These are phyloP conservation scores for Pythium folliculosum DNA, from an alignment of 352 stramenopile species.

Conservation along the genomic window DNA sequence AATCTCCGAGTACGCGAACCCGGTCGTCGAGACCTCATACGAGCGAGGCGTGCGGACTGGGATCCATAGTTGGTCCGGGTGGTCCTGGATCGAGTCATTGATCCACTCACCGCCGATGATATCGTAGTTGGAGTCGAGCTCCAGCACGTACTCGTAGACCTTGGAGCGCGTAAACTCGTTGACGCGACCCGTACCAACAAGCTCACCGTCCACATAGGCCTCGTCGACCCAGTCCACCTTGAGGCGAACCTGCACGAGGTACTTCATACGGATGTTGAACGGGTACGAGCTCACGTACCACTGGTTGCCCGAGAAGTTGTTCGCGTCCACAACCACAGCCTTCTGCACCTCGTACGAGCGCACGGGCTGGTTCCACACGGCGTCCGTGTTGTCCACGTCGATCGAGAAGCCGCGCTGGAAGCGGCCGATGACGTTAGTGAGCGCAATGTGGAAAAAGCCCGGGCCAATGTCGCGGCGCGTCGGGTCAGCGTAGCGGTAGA, in stretches of 20 bases:
- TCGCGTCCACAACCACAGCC: neutral
- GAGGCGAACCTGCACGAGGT: neutral
- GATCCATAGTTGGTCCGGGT: slow-evolving; percentile 6
- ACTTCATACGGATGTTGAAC: slow-evolving; percentile 1
- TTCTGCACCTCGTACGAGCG: slow-evolving; percentile 13
- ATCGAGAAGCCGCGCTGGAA: slow-evolving; percentile 2
- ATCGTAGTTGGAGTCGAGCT: slow-evolving; percentile 12
- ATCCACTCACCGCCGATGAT: slow-evolving; percentile 11
- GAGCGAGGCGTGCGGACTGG: neutral
- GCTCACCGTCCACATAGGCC: slow-evolving; percentile 1
- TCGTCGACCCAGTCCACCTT: slow-evolving; percentile 6
- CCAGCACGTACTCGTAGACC: slow-evolving; percentile 18
- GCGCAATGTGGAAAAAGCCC: slow-evolving; percentile 15
- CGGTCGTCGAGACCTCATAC: slow-evolving; percentile 9
- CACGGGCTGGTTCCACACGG: slow-evolving; percentile 18
- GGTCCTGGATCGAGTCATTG: neutral
- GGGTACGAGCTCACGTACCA: slow-evolving; percentile 2
- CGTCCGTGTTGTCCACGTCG: slow-evolving; percentile 8
- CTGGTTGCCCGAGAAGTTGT: slow-evolving; percentile 6
- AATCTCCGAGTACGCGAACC: slow-evolving; percentile 15
- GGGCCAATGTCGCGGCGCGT: slow-evolving; percentile 15
- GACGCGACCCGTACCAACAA: neutral
- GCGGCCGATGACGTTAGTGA: slow-evolving; percentile 13
- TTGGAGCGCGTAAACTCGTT: slow-evolving; percentile 8
- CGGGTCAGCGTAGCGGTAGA: slow-evolving; percentile 4